Evolutionary conservation across 768 basidiomycete genomes (phyloP), one percentile per base, ranked within the genome.

Genomic region (Boletus rubescentipes): DNA sequence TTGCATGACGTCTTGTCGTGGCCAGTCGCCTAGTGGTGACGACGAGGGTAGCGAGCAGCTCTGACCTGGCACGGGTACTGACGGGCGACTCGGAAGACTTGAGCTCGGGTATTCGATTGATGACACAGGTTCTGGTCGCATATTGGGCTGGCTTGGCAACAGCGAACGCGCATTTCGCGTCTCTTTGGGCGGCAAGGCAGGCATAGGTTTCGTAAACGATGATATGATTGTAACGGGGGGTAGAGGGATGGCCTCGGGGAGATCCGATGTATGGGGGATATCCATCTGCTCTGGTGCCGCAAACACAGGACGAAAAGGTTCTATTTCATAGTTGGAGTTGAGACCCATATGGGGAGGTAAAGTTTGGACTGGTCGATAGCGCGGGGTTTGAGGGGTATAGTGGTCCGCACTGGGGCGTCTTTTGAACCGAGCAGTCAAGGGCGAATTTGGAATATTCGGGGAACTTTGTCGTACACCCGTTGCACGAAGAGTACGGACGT

Each of bases 21-120:
- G 84, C 83, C 84, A 84, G 32, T 79, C 68, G 16, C 81, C 79
- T 1, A 85, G 66, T 4, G 78, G 79, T 26, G 77, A 71, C 30
- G 80, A 76, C 14, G 73, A 71, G 14, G 73, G 66, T 49, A 50
- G 20, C 47, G 59, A 54, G 39, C 5, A 32, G 52, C 55, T 55
- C 43, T 57, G 50, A 44, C 37, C 51, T 51, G 49, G 36, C 20
- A 41, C 23, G 0, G 53, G 50, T 43, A 54, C 51, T n/a, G 65
- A 51, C 6, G 63, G 51, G 49, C 63, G 66, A 48, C 68, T 56
- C 6, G 63, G 51, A 48, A 62, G 66, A 48, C 68, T 56, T 43
- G 71, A 55, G 35, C 66, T 60, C 3, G 72, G 62, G 51, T 79
- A 77, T 21, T 74, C 29, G 29, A 60, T 64, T 10, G 74, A 70